These are phyloP conservation scores for Zymoseptoria pseudotritici DNA, from an alignment of 2,329 filamentous ascomycete genomes.

Conservation along the genomic window DNA sequence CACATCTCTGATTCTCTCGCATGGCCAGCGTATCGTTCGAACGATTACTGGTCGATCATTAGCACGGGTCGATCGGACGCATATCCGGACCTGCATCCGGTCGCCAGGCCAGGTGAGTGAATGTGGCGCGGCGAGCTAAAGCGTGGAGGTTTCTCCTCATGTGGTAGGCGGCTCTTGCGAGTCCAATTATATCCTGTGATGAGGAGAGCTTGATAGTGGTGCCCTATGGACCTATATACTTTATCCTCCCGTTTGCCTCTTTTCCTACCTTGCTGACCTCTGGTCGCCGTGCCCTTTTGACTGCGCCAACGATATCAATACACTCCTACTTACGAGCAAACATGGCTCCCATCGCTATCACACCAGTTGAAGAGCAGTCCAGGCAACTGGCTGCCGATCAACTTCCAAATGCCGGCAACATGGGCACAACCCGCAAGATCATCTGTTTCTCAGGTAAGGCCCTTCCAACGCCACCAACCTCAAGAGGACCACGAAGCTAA, in stretches of 20 bases:
- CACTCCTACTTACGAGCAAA: background rate
- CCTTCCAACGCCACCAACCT: slow-evolving; percentile 4
- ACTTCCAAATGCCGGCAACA: slow-evolving; percentile 12
- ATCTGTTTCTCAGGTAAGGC: slow-evolving; percentile 51
- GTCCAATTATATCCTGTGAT: background rate
- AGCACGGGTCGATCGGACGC: background rate
- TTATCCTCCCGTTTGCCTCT: background rate
- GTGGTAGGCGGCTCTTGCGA: background rate
- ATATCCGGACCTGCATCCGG: background rate
- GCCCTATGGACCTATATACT: background rate
- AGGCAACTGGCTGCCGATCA: slow-evolving; percentile 10
- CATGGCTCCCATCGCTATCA: slow-evolving; percentile 29
- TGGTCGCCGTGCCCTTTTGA: background rate
- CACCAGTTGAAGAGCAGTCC: slow-evolving; percentile 23
- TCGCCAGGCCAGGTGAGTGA: background rate
- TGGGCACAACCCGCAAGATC: slow-evolving; percentile 47
- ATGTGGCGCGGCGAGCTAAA: background rate
- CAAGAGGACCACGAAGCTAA: background rate
- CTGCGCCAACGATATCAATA: background rate
- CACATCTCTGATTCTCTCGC: background rate
- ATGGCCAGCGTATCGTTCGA: background rate
- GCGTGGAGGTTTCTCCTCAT: background rate
- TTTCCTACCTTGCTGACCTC: background rate
- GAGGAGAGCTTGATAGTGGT: background rate
- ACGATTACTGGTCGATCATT: background rate